Evolutionary conservation across 2,329 filamentous ascomycete genomes (phyloP).

Genomic region (Stemphylium vesicarium): DNA sequence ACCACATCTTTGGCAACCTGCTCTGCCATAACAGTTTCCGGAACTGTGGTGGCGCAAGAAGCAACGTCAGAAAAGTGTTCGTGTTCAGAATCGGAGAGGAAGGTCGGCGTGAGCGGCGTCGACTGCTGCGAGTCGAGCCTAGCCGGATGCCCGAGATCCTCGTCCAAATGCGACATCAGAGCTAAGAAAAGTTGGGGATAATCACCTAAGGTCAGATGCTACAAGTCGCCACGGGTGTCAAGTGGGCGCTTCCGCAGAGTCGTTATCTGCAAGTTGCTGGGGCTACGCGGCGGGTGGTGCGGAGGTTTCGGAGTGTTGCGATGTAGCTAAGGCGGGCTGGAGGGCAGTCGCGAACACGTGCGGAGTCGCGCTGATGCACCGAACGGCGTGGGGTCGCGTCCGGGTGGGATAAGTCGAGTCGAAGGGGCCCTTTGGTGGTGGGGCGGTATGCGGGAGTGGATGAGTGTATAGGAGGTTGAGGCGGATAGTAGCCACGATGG

Average conservation of each 20-base stretch:
- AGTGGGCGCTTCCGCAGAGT: conserved; percentile 52
- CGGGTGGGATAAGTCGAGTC: conserved; percentile 30
- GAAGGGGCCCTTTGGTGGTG: conserved; percentile 35
- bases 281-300: conserved; percentile 42
- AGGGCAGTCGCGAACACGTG: conserved; percentile 26
- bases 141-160: conserved; percentile 21
- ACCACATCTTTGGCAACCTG: conserved; percentile 73
- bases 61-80: conserved; percentile 42
- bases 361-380: conserved; percentile 32
- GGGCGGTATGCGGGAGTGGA: conserved; percentile 41
- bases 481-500: conserved; percentile 21
- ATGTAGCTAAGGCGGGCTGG: conserved; percentile 24
- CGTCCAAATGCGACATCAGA: conserved; percentile 32
- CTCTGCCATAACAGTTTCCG: conserved; percentile 74
- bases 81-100: conserved; percentile 31
- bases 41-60: conserved; percentile 50
- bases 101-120: conserved; percentile 20
- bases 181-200: conserved; percentile 36
- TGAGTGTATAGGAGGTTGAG: conserved; percentile 31
- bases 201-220: conserved; percentile 50
- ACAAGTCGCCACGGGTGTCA: conserved; percentile 46
- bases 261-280: conserved; percentile 40
- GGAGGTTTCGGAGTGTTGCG: conserved; percentile 38
- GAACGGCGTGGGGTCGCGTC: conserved; percentile 31
- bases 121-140: conserved; percentile 28